Conservation (phyloP, 2,329 filamentous ascomycete genomes). For the Phoma sp. region DNA sequence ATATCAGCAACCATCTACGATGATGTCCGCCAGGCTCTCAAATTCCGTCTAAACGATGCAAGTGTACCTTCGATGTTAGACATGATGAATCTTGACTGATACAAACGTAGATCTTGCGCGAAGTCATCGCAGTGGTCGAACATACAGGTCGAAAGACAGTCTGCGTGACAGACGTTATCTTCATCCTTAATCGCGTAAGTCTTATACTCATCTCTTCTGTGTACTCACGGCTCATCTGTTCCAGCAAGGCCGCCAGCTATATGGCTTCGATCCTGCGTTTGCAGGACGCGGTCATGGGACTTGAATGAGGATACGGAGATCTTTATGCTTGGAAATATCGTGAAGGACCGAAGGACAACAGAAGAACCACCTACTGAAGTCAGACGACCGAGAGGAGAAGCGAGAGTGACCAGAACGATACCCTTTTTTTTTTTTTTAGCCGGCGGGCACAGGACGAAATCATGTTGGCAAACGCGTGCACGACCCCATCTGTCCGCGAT, state of each 20-base stretch:
- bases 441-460: too few relatives aligned
- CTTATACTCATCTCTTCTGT: neutral
- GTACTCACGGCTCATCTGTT: neutral
- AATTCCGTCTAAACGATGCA: conserved; percentile 52
- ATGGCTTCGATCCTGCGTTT: conserved; percentile 16
- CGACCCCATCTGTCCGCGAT: too few relatives aligned
- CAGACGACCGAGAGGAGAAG: too few relatives aligned
- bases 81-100: neutral
- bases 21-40: conserved; percentile 63
- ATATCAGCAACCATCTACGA: conserved; percentile 72
- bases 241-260: conserved; percentile 14
- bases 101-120: conserved; percentile 28
- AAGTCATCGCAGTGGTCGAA: conserved; percentile 37
- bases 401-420: too few relatives aligned
- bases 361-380: too few relatives aligned
- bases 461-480: too few relatives aligned
- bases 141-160: conserved; percentile 39
- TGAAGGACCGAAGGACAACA: too few relatives aligned
- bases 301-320: neutral
- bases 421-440: too few relatives aligned
- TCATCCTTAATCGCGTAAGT: conserved; percentile 41
- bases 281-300: neutral
- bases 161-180: conserved; percentile 40
- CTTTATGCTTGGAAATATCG: too few relatives aligned
- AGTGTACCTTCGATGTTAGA: conserved; percentile 3